Evolutionary conservation across 306 rosid genomes (phyloP).

Genomic region (Sicyos edulis): DNA sequence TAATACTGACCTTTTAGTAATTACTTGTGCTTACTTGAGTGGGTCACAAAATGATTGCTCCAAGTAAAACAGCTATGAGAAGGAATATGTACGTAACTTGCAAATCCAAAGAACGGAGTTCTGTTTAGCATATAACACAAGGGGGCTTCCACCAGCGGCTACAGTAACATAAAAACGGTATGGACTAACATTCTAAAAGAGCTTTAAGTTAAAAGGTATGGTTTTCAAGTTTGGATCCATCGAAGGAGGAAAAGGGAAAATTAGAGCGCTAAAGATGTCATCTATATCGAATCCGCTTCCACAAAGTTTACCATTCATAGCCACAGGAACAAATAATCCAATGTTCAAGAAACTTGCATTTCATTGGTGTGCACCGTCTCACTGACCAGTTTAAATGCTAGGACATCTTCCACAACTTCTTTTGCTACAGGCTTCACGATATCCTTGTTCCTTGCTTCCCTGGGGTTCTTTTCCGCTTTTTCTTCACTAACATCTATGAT

Average conservation of each 20-base stretch:
- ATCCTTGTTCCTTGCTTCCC: conserved; percentile 18
- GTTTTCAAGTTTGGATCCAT: not conserved
- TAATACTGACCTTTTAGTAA: not conserved
- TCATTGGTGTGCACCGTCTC: conserved; percentile 10
- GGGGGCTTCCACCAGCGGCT: conserved; percentile 14
- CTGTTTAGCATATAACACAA: conserved; percentile 4
- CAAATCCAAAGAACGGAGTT: conserved; percentile 9
- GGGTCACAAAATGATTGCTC: conserved; percentile 4
- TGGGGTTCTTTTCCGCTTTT: conserved; percentile 14
- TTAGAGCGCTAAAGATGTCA: conserved; percentile 9
- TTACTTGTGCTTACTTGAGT: conserved; percentile 7
- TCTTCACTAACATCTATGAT: conserved; percentile 17
- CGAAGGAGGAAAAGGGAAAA: not conserved
- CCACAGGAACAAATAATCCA: not conserved
- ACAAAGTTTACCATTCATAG: conserved; percentile 1
- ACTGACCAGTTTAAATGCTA: conserved; percentile 13
- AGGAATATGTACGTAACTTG: conserved; percentile 13
- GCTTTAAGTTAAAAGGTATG: not conserved
- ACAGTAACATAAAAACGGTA: not conserved
- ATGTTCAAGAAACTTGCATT: conserved; percentile 23
- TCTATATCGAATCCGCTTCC: conserved; percentile 1
- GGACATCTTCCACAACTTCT: conserved; percentile 23
- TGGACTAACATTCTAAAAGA: conserved; percentile 14
- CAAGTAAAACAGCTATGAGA: conserved; percentile 4
- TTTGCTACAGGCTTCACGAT: not conserved